These are phyloP conservation scores for Priceomyces medius DNA, from an alignment of 805 yeast species.

Conservation along the genomic window DNA sequence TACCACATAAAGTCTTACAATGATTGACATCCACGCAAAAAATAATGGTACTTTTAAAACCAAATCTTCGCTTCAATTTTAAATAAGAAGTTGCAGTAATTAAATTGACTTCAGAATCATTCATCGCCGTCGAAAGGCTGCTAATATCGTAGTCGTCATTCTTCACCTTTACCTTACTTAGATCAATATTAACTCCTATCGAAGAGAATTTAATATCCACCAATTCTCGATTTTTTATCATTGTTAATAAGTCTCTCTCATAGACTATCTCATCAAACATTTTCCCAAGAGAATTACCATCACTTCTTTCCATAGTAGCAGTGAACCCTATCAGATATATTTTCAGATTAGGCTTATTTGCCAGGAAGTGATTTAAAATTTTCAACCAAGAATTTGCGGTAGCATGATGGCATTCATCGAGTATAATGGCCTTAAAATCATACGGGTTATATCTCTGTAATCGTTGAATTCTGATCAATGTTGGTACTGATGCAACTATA, in stretches of 20 bases:
- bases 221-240: constrained; percentile 69
- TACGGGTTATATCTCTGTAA: constrained; percentile 53
- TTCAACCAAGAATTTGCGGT: constrained; percentile 66
- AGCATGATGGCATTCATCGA: constrained; percentile 94
- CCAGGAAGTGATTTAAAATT: constrained; percentile 59
- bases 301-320: constrained; percentile 83
- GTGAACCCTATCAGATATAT: constrained; percentile 78
- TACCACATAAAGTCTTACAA: constrained; percentile 50
- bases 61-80: constrained; percentile 28
- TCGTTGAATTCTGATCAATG: constrained; percentile 49
- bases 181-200: constrained; percentile 48
- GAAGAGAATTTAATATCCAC: constrained; percentile 66
- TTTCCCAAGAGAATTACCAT: constrained; percentile 54
- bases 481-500: constrained; percentile 74
- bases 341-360: constrained; percentile 36
- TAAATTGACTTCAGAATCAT: constrained; percentile 52
- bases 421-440: constrained; percentile 68
- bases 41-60: constrained; percentile 62
- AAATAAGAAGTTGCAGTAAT: constrained; percentile 56
- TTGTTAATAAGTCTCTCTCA: constrained; percentile 60
- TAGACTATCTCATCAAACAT: constrained; percentile 74
- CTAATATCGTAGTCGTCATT: constrained; percentile 55
- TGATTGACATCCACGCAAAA: constrained; percentile 79
- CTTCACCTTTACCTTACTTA: constrained; percentile 28
- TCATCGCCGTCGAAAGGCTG: constrained; percentile 54